Evolutionary conservation across 202 grass and related monocot species (phyloP).

Genomic region (Panicum virgatum): DNA sequence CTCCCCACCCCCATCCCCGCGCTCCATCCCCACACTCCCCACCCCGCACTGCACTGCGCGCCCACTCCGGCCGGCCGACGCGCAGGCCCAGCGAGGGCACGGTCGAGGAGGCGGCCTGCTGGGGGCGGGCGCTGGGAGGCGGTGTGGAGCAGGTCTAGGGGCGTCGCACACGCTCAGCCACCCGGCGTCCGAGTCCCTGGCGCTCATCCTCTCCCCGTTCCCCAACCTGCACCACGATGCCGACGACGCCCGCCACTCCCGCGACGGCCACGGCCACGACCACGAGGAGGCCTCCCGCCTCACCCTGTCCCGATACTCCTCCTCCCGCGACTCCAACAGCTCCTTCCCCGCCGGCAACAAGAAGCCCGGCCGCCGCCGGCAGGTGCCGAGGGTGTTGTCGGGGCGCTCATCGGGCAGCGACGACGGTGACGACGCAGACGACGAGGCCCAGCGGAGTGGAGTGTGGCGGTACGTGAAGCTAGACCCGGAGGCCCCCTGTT

Average conservation of each 20-base stretch:
- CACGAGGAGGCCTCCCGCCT: constrained; percentile 64
- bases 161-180: constrained; percentile 74
- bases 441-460: constrained; percentile 30
- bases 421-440: constrained; percentile 2
- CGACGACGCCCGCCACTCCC: constrained; percentile 28
- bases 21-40: too few relatives aligned
- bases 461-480: constrained; percentile 73
- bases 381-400: constrained; percentile 56
- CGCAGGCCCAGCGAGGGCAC: too few relatives aligned
- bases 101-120: too few relatives aligned
- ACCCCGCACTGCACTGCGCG: too few relatives aligned
- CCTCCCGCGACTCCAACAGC: constrained; percentile 79
- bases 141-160: too few relatives aligned
- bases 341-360: constrained; percentile 50
- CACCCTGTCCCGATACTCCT: constrained; percentile 84
- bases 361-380: constrained; percentile 25
- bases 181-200: constrained; percentile 58
- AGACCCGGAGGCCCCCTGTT: constrained; percentile 63
- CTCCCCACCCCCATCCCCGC: too few relatives aligned
- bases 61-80: too few relatives aligned
- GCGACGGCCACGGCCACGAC: too few relatives aligned
- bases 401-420: constrained; percentile 29
- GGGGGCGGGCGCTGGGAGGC: too few relatives aligned
- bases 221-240: constrained; percentile 43
- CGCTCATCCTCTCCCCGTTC: constrained; percentile 64